Conservation (phyloP, 495 filamentous ascomycete genomes). For the Viridothelium virens region DNA sequence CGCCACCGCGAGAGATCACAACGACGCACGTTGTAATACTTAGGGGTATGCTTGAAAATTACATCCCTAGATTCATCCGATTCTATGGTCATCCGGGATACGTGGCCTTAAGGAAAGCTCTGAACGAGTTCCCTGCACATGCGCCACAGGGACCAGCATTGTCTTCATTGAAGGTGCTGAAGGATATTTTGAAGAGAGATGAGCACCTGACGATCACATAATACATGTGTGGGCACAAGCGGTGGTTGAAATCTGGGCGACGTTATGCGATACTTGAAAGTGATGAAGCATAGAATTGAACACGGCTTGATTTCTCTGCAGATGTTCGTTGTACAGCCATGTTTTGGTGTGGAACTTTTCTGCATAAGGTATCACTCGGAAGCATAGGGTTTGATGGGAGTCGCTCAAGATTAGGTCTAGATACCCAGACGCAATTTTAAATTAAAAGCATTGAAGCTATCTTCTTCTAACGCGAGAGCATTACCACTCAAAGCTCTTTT, state of each 20-base stretch:
- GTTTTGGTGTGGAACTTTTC: background rate
- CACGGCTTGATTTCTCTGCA: background rate
- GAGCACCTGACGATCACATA: slow-evolving; percentile 40
- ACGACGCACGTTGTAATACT: slow-evolving; percentile 74
- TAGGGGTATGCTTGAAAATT: slow-evolving; percentile 64
- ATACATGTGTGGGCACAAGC: background rate
- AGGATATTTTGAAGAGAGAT: slow-evolving; percentile 51
- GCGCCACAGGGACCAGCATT: slow-evolving; percentile 47
- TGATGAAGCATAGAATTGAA: background rate
- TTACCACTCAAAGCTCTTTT: slow-evolving; percentile 15
- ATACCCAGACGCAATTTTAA: background rate
- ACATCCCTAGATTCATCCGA: slow-evolving; percentile 59
- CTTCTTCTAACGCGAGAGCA: background rate
- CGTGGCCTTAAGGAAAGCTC: slow-evolving; percentile 53
- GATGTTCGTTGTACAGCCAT: no score
- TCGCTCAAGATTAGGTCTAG: background rate
- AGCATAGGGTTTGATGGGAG: background rate
- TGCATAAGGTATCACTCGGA: background rate
- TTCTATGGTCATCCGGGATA: slow-evolving; percentile 69
- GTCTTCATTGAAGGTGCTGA: slow-evolving; percentile 51
- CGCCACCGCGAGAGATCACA: slow-evolving; percentile 56
- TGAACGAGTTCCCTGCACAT: slow-evolving; percentile 60
- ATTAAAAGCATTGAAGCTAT: background rate
- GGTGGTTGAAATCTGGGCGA: background rate
- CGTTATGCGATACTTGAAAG: background rate